Evolutionary conservation across 768 basidiomycete species (phyloP), one percentile per base, ranked within the genome.

Genomic region (Leccinum obscurum): DNA sequence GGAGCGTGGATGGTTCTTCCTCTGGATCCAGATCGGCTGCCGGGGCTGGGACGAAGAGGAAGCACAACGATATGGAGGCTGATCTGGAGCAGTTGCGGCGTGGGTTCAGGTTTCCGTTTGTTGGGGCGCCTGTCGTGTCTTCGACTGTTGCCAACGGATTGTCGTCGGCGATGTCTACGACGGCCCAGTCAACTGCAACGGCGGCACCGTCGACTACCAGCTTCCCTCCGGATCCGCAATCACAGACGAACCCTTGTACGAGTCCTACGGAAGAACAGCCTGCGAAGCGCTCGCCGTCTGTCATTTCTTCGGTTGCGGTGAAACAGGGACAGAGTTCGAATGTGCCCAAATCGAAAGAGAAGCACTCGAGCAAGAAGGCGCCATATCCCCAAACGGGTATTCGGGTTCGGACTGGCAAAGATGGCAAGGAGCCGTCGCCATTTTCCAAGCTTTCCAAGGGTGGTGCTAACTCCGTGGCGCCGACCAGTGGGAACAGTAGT

Each of bases 361-460:
- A 78, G n/a, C 44, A 57, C 73, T 77, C 39, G 61, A 44, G 71
- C 55, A 81, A 81, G 74, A 82, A 78, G 63, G 22, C 41, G 2
- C 63, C 64, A 13, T 79, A 81, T 51, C 82, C 83, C 15, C 59
- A 77, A 24, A 69, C 80, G 10, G 82, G 83, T 39, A 75, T 83
- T 49, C 83, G 84, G 15, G 71, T 80, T 10, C 77, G 83, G 14
- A 68, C 76, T 30, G 76, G 74, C 49, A 78, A 78, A 59, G 71
- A 75, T 30, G 76, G 74, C 49, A 78, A 78, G 60, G 71, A 75
- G 7, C 56, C 60, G 32, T 61, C 72, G 14, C 66, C 69, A 24
- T 64, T 70, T 34, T 54, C 46, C 3, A 70, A 64, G 48, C 26
- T 61, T 62, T 59, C 7, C 49, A 55, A 26, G 44, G 60, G 2